Conservation (phyloP, 257 asterid species). For the Rubia yunnanensis region DNA sequence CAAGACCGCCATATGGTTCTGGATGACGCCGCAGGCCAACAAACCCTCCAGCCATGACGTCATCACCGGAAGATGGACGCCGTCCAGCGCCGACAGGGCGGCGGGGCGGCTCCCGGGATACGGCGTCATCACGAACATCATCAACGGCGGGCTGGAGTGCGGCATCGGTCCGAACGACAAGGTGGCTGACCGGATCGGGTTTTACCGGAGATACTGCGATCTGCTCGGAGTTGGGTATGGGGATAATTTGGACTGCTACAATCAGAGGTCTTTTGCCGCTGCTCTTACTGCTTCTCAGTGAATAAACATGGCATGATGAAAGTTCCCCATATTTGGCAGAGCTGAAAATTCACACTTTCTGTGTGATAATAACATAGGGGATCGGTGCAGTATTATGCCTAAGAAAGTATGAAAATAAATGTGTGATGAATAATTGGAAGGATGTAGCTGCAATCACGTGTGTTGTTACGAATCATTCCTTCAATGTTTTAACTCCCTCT, state of each 20-base stretch:
- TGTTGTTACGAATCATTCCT: too few relatives aligned
- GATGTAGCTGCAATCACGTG: too few relatives aligned
- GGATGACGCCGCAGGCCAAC: conserved; percentile 29
- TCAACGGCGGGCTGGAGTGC: conserved; percentile 34
- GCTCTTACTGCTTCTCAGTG: neutral
- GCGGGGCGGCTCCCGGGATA: conserved; percentile 20
- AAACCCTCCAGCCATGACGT: conserved; percentile 29
- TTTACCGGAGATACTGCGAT: conserved; percentile 21
- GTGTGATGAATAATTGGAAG: too few relatives aligned
- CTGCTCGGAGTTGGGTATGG: conserved; percentile 21
- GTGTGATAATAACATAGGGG: too few relatives aligned
- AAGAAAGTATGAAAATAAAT: too few relatives aligned
- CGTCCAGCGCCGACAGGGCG: conserved; percentile 16
- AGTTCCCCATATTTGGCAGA: neutral
- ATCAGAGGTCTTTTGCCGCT: conserved; percentile 22
- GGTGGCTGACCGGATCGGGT: conserved; percentile 21
- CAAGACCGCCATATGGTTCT: conserved; percentile 33
- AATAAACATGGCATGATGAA: neutral
- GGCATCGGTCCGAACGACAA: conserved; percentile 15
- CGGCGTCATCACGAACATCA: conserved; percentile 29
- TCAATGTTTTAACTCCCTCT: too few relatives aligned
- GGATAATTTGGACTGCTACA: conserved; percentile 21
- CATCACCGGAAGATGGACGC: conserved; percentile 25
- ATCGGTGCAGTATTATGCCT: too few relatives aligned
- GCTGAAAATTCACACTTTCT: too few relatives aligned